Percentiles rank a stretch among this genome's conserved stretches.
Conservation (phyloP, 2,329 filamentous ascomycete genomes). For the Sclerotinia glacialis region DNA sequence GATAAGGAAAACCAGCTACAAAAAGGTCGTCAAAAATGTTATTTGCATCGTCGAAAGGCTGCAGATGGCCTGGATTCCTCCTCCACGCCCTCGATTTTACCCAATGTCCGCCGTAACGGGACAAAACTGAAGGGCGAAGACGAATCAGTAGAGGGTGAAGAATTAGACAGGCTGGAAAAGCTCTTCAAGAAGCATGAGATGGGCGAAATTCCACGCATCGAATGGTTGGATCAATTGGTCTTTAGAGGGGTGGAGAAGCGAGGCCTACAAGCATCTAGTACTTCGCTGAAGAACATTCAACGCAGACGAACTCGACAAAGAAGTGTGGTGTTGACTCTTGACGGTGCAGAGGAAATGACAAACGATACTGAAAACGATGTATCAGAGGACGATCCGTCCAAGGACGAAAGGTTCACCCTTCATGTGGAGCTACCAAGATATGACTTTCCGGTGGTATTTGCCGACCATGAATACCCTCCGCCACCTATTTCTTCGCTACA, state of each 20-base stretch:
- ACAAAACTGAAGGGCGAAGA: constrained; percentile 47
- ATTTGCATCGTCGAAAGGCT: constrained; percentile 73
- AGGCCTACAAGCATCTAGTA: constrained; percentile 61
- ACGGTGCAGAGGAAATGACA: constrained; percentile 32
- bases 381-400: constrained; percentile 36
- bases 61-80: constrained; percentile 83
- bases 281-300: constrained; percentile 58
- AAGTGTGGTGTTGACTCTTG: constrained; percentile 40
- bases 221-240: constrained; percentile 94
- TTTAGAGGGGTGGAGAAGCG: constrained; percentile 86
- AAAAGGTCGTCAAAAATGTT: constrained; percentile 89
- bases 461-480: constrained; percentile 86
- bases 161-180: constrained; percentile 84
- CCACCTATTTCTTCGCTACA: constrained; percentile 77
- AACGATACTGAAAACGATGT: constrained; percentile 44
- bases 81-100: constrained; percentile 69
- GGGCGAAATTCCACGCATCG: constrained; percentile 87
- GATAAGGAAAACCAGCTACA: constrained; percentile 87
- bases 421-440: constrained; percentile 92
- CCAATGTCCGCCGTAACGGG: constrained; percentile 52
- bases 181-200: constrained; percentile 98
- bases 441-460: constrained; percentile 93
- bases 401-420: constrained; percentile 69
- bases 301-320: constrained; percentile 43
- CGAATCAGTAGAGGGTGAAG: constrained; percentile 64